phyloP scores from a whole-genome alignment of 352 stramenopile genomes.

The Phytopythium kandeliae region DNA sequence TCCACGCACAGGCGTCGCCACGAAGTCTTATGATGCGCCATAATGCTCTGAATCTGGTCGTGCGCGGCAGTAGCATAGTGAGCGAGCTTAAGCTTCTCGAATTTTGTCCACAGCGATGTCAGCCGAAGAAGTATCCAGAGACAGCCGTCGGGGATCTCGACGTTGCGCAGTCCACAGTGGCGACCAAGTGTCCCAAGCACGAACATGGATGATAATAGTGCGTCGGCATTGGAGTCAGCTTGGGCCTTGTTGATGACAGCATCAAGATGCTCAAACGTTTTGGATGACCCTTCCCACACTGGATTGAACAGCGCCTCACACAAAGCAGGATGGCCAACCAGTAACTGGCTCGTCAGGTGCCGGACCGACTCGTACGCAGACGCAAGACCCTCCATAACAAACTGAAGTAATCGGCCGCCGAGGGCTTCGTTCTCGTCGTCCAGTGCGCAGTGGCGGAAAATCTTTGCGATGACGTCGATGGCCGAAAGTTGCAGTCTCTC shows the following conservation, averaged over 20 bases:
- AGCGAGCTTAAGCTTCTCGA: slow-evolving; percentile 16
- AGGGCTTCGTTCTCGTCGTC: slow-evolving; percentile 16
- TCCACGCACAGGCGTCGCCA: slow-evolving; percentile 53
- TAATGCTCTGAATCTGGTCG: slow-evolving; percentile 50
- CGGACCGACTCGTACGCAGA: slow-evolving; percentile 1
- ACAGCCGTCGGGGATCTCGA: slow-evolving; percentile 32
- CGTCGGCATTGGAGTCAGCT: slow-evolving; percentile 17
- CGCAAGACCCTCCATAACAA: slow-evolving; percentile 21
- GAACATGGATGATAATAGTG: slow-evolving; percentile 19
- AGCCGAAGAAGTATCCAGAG: slow-evolving; percentile 49
- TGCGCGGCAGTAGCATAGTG: slow-evolving; percentile 23
- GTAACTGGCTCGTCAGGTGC: neutral
- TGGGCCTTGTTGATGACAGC: slow-evolving; percentile 22
- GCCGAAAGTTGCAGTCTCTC: slow-evolving; percentile 14
- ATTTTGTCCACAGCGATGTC: slow-evolving; percentile 45
- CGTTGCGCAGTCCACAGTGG: slow-evolving; percentile 23
- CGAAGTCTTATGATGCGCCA: slow-evolving; percentile 28
- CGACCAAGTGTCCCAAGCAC: slow-evolving; percentile 34
- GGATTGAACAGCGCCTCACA: neutral
- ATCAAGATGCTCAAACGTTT: slow-evolving; percentile 26
- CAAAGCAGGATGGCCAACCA: neutral
- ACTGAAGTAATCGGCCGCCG: slow-evolving; percentile 23
- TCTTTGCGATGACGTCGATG: slow-evolving; percentile 23
- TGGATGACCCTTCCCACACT: neutral
- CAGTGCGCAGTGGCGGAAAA: slow-evolving; percentile 39